phyloP scores from a whole-genome alignment of 345 rosid genomes.

The Eucalyptus melliodora region DNA sequence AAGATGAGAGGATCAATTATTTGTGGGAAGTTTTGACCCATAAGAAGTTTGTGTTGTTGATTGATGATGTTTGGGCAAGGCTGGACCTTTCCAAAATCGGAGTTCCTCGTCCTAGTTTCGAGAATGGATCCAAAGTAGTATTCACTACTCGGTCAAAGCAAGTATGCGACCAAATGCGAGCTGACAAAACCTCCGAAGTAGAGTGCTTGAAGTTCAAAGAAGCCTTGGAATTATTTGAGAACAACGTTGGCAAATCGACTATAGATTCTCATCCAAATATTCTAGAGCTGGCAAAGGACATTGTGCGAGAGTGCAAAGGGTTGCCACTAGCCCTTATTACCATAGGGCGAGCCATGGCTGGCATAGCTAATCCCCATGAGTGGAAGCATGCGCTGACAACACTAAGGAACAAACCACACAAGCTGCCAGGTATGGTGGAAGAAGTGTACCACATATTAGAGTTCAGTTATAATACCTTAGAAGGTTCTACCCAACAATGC shows the following conservation, averaged over 20 bases:
- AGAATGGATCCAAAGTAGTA: neutral
- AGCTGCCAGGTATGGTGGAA: neutral
- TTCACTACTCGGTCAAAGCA: neutral
- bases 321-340: neutral
- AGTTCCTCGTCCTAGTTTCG: neutral
- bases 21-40: neutral
- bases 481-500: neutral
- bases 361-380: neutral
- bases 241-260: neutral
- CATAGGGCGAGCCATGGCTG: neutral
- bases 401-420: neutral
- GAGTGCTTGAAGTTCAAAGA: neutral
- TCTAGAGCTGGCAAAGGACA: rapidly evolving
- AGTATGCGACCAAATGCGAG: neutral
- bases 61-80: neutral
- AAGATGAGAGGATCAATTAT: neutral
- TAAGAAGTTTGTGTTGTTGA: neutral
- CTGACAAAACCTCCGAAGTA: neutral
- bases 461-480: conserved; percentile 1
- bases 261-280: neutral
- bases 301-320: rapidly evolving
- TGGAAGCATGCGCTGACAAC: neutral
- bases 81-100: neutral
- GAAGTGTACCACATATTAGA: neutral
- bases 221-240: neutral